Evolutionary conservation across 805 yeast species (phyloP).

Genomic region (Cyberlindnera lachancei): DNA sequence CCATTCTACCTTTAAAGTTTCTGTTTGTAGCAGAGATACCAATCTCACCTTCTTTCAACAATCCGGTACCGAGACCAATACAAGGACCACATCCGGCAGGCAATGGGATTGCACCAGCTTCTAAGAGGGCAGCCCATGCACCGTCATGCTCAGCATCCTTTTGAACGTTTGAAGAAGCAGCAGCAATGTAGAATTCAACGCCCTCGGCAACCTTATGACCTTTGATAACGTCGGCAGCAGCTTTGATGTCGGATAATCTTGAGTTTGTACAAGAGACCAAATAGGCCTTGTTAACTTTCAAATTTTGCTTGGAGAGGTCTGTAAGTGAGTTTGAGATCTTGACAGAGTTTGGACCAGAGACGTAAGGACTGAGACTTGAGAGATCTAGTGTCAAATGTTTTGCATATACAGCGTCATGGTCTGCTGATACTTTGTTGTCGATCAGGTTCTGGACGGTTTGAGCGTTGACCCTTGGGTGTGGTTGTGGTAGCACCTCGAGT

Average conservation of each 20-base stretch:
- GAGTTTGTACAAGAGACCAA: slow-evolving; percentile 98
- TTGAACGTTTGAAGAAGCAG: slow-evolving; percentile 92
- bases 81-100: slow-evolving; percentile 99
- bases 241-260: slow-evolving; percentile 82
- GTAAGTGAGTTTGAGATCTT: slow-evolving; percentile 77
- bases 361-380: slow-evolving; percentile 72
- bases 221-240: slow-evolving; percentile 81
- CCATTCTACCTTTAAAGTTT: slow-evolving; percentile 99
- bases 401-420: slow-evolving; percentile 77
- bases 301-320: slow-evolving; percentile 62
- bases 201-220: slow-evolving; percentile 81
- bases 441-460: slow-evolving; percentile 47
- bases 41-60: slow-evolving; percentile 91
- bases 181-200: slow-evolving; percentile 95
- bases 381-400: slow-evolving; percentile 81
- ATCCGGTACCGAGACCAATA: slow-evolving; percentile 93
- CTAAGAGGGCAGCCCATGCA: slow-evolving; percentile 84
- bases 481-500: slow-evolving; percentile 45
- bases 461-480: slow-evolving; percentile 77
- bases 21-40: slow-evolving; percentile 98
- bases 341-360: slow-evolving; percentile 97
- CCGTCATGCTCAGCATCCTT: slow-evolving; percentile 86
- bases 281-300: slow-evolving; percentile 88
- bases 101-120: slow-evolving; percentile 89
- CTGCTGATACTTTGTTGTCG: slow-evolving; percentile 42